Conservation (phyloP, 1,284 basidiomycete species). For the Pterula multifida region DNA sequence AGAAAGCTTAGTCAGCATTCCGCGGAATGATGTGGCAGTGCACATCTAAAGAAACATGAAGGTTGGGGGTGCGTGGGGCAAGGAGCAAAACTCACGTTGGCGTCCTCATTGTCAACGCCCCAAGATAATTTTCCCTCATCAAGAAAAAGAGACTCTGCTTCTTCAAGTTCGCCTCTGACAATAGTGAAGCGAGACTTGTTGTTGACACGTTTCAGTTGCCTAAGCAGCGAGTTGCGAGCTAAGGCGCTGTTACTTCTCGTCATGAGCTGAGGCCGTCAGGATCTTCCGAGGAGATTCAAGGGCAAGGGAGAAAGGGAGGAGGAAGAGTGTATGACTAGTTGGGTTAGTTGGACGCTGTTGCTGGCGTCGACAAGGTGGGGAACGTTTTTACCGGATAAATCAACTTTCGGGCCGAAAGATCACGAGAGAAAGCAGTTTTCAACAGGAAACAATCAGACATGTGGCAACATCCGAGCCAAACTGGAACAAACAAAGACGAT, state of each 20-base stretch:
- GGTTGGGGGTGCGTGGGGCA: conserved; percentile 17
- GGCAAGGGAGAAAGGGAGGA: neutral
- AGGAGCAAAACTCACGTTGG: conserved; percentile 53
- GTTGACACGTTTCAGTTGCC: conserved; percentile 2
- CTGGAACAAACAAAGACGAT: neutral
- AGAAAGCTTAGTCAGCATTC: conserved; percentile 40
- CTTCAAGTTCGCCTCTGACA: neutral
- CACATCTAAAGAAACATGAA: conserved; percentile 25
- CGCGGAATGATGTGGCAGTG: conserved; percentile 10
- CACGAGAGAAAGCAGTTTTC: neutral
- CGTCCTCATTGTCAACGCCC: conserved; percentile 80
- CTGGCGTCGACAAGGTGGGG: conserved; percentile 1
- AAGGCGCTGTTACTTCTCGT: neutral
- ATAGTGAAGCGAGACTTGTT: neutral
- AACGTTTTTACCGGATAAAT: neutral
- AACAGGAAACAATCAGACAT: neutral
- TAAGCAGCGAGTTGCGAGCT: neutral
- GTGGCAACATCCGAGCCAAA: neutral
- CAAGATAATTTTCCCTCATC: conserved; percentile 1
- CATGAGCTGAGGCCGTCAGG: neutral
- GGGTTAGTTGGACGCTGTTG: neutral
- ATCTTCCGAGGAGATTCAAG: neutral
- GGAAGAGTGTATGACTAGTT: neutral
- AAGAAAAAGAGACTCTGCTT: neutral
- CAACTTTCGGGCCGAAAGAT: conserved; percentile 1